Conservation (phyloP, 78 protist species). For the Emiliania huxleyi region DNA sequence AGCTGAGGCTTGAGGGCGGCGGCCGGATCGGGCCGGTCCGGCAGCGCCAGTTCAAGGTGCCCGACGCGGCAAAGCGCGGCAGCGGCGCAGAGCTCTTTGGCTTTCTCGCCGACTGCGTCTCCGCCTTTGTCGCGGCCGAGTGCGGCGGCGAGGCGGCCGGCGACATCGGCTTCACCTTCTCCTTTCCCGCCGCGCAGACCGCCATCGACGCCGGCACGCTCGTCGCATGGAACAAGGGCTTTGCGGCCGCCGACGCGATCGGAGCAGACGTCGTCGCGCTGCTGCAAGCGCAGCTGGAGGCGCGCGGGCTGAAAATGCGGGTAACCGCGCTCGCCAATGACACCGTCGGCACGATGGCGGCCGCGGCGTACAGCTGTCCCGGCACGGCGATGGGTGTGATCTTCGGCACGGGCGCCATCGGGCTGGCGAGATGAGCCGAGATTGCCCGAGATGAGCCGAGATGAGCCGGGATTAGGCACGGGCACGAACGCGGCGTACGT, state of each 20-base stretch:
- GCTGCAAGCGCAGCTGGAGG: slow-evolving; percentile 17
- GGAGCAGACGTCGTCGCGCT: slow-evolving; percentile 49
- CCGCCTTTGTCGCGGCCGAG: background rate
- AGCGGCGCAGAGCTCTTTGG: slow-evolving; percentile 37
- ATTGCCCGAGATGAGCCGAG: too few species aligned
- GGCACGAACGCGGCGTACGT: slow-evolving; percentile 57
- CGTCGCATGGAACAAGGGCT: slow-evolving; percentile 52
- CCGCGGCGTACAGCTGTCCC: background rate
- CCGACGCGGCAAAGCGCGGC: background rate
- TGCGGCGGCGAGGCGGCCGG: background rate
- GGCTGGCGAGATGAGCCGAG: too few species aligned
- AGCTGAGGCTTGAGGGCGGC: slow-evolving; percentile 9
- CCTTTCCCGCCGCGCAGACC: slow-evolving; percentile 48
- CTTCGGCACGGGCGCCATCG: slow-evolving; percentile 62
- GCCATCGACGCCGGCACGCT: slow-evolving; percentile 33
- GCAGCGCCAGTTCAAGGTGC: background rate
- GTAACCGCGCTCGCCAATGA: slow-evolving; percentile 58
- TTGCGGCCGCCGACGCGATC: background rate
- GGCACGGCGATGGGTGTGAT: slow-evolving; percentile 36
- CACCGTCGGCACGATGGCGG: slow-evolving; percentile 63
- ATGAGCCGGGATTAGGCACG: too few species aligned
- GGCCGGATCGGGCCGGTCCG: background rate
- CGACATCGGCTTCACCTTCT: slow-evolving; percentile 60
- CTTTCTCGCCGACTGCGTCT: slow-evolving; percentile 41
- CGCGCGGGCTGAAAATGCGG: background rate